Percentiles rank a stretch among this genome's conserved stretches.
Conservation (phyloP, 306 rosid genomes). For the Parietaria judaica region DNA sequence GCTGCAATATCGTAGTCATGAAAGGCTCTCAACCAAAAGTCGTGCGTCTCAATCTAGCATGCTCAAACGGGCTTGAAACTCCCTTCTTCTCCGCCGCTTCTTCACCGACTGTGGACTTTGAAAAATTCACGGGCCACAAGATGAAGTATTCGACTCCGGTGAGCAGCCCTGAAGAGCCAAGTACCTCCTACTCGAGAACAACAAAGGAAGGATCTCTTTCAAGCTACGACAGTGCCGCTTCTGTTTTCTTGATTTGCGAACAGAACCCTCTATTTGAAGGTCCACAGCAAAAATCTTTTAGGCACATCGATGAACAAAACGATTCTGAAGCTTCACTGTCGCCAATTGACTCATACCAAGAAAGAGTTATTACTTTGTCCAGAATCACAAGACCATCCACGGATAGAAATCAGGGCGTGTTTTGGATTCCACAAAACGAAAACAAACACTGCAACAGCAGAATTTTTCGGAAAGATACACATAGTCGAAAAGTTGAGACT, state of each 20-base stretch:
- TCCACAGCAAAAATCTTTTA: slow-evolving; percentile 24
- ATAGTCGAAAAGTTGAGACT: slow-evolving; percentile 21
- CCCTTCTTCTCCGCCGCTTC: slow-evolving; percentile 73
- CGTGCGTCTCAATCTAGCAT: slow-evolving; percentile 69
- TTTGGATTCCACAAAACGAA: slow-evolving; percentile 60
- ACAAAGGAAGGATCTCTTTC: slow-evolving; percentile 47
- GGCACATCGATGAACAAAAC: slow-evolving; percentile 25
- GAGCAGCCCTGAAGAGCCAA: slow-evolving; percentile 74
- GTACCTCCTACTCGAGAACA: slow-evolving; percentile 49
- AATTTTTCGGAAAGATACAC: slow-evolving; percentile 24
- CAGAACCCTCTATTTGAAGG: slow-evolving; percentile 77
- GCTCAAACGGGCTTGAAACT: slow-evolving; percentile 60
- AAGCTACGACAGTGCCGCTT: slow-evolving; percentile 48
- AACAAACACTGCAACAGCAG: slow-evolving; percentile 23
- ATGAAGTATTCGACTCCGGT: slow-evolving; percentile 79
- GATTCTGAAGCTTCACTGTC: slow-evolving; percentile 32
- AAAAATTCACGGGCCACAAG: slow-evolving; percentile 39
- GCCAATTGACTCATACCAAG: slow-evolving; percentile 35
- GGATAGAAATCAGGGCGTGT: slow-evolving; percentile 27
- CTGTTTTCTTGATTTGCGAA: slow-evolving; percentile 62
- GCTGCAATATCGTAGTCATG: slow-evolving; percentile 81
- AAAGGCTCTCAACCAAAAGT: slow-evolving; percentile 73
- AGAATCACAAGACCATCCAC: slow-evolving; percentile 31
- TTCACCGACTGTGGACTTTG: slow-evolving; percentile 45
- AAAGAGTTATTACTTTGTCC: slow-evolving; percentile 31